A percentile compares a stretch with the other conserved stretches of the same genome.
These are phyloP conservation scores for Annulohypoxylon maeteangense DNA, from an alignment of 495 filamentous ascomycete genomes.

Conservation along the genomic window DNA sequence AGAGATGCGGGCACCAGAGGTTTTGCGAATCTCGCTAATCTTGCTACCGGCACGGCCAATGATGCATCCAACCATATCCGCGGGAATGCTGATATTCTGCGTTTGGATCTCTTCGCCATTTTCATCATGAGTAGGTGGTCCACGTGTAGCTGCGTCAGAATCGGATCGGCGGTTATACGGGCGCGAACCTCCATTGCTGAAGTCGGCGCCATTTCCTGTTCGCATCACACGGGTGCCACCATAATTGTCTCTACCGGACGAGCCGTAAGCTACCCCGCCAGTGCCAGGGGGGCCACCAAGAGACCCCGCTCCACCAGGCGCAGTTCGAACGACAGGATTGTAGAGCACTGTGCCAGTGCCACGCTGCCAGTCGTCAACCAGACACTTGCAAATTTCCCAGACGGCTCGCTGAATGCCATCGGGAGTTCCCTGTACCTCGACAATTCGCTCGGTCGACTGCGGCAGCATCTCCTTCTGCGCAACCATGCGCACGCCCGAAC, in stretches of 20 bases:
- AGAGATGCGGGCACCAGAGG: slow-evolving; percentile 94
- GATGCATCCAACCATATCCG: slow-evolving; percentile 99
- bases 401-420: slow-evolving; percentile 94
- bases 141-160: slow-evolving; percentile 77
- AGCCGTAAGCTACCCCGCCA: slow-evolving; percentile 51
- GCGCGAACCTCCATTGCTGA: slow-evolving; percentile 79
- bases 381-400: slow-evolving; percentile 99
- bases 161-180: slow-evolving; percentile 81
- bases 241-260: slow-evolving; percentile 61
- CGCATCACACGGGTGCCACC: slow-evolving; percentile 81
- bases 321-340: slow-evolving; percentile 91
- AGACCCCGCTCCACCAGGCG: slow-evolving; percentile 65
- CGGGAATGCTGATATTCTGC: slow-evolving; percentile 98
- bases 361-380: slow-evolving; percentile 96
- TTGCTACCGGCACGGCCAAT: slow-evolving; percentile 94
- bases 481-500: slow-evolving; percentile 96
- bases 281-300: slow-evolving; percentile 45
- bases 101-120: slow-evolving; percentile 98
- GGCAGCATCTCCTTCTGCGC: slow-evolving; percentile 99
- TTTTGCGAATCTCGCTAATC: slow-evolving; percentile 97
- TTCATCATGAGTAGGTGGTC: slow-evolving; percentile 85
- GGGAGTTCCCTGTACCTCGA: slow-evolving; percentile 92
- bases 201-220: slow-evolving; percentile 96
- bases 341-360: slow-evolving; percentile 96
- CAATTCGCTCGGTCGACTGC: slow-evolving; percentile 98